Evolutionary conservation across 208 protist genomes (phyloP).

Genomic region (Acanthamoeba pearcei): DNA sequence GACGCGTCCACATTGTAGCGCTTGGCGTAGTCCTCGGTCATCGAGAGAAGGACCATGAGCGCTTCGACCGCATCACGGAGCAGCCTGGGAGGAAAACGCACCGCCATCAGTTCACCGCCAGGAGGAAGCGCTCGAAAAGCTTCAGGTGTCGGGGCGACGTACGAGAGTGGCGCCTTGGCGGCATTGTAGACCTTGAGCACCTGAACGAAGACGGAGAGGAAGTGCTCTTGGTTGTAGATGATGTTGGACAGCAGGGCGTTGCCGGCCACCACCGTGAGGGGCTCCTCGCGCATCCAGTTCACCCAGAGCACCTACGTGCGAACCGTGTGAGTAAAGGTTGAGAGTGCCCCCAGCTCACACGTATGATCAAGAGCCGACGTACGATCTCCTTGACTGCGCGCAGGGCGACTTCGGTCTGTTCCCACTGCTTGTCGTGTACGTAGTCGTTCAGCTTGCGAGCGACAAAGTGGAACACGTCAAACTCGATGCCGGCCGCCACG

Average conservation of each 20-base stretch:
- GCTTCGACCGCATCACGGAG: constrained; percentile 30
- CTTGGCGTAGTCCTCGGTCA: constrained; percentile 71
- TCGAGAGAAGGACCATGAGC: background rate
- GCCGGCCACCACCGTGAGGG: constrained; percentile 4
- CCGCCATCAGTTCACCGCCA: no score
- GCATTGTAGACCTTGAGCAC: constrained; percentile 54
- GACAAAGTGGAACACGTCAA: constrained; percentile 35
- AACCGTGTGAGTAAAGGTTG: background rate
- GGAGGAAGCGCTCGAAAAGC: background rate
- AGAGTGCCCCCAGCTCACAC: background rate
- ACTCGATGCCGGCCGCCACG: constrained; percentile 42
- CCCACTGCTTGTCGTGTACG: constrained; percentile 51
- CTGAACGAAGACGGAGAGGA: constrained; percentile 27
- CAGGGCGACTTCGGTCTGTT: background rate
- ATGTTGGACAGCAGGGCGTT: constrained; percentile 68
- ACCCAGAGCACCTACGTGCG: background rate
- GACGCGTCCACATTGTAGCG: constrained; percentile 42
- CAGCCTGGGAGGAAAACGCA: background rate
- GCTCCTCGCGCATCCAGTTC: constrained; percentile 51
- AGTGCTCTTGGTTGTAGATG: constrained; percentile 69
- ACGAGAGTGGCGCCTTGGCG: constrained; percentile 25
- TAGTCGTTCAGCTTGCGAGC: background rate
- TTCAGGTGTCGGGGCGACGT: background rate
- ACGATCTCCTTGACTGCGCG: constrained; percentile 54
- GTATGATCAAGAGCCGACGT: background rate